phyloP scores from a whole-genome alignment of 352 stramenopile species.

The Phytophthora tentaculata region DNA sequence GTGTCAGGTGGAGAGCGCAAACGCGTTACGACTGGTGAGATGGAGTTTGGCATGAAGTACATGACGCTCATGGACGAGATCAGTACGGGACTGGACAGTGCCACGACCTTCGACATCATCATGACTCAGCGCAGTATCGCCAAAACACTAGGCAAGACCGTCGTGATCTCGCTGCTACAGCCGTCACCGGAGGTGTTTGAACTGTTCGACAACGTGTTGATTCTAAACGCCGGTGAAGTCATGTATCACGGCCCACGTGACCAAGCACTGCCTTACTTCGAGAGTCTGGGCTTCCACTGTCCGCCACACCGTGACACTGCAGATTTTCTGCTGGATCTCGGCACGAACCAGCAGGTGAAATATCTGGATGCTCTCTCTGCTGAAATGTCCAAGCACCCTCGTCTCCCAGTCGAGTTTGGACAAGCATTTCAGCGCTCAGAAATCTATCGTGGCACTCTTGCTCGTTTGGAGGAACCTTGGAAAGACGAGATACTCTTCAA shows the following conservation, averaged over 20 bases:
- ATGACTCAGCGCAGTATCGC: neutral
- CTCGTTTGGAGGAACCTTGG: constrained; percentile 39
- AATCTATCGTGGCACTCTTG: constrained; percentile 47
- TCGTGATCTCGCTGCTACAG: neutral
- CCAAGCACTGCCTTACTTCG: neutral
- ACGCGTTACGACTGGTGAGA: neutral
- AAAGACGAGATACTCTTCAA: constrained; percentile 68
- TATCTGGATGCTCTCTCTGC: constrained; percentile 29
- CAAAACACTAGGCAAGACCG: neutral
- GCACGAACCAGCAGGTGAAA: neutral
- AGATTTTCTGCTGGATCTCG: neutral
- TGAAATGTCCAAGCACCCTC: neutral
- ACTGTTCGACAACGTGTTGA: neutral
- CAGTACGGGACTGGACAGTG: neutral
- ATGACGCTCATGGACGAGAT: neutral
- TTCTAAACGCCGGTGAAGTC: neutral
- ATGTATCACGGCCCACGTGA: neutral
- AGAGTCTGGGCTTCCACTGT: neutral
- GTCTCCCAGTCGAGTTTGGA: neutral
- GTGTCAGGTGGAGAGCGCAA: neutral
- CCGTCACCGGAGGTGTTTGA: neutral
- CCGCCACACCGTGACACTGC: neutral
- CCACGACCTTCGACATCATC: neutral
- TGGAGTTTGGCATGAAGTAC: neutral
- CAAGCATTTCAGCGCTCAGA: neutral